Percentiles rank a stretch among this genome's conserved stretches.
Evolutionary conservation across 2,329 filamentous ascomycete genomes (phyloP).

Genomic region (Exophiala bonariae): DNA sequence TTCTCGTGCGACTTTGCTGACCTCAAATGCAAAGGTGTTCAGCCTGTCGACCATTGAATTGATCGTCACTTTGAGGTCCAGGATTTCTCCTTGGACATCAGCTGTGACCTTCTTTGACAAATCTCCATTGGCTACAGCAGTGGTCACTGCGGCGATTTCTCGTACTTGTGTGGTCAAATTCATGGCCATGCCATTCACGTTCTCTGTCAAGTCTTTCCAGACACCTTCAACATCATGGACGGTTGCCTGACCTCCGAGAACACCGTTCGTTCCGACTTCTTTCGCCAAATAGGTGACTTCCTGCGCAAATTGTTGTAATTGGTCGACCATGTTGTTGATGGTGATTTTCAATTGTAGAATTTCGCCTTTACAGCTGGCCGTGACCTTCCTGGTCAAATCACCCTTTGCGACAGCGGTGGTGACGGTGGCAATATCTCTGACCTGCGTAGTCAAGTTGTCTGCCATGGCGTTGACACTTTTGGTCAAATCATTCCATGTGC

Average conservation of each 20-base stretch:
- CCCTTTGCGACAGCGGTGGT: conserved; percentile 72
- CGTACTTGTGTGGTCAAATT: conserved; percentile 96
- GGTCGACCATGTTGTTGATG: conserved; percentile 99
- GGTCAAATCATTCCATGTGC: conserved; percentile 86
- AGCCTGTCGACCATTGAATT: conserved; percentile 68
- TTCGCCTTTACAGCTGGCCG: conserved; percentile 87
- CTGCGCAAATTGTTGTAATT: conserved; percentile 91
- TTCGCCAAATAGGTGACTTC: conserved; percentile 96
- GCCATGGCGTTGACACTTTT: conserved; percentile 88
- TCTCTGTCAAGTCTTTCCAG: conserved; percentile 92
- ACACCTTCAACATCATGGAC: conserved; percentile 96
- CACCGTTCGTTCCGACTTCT: conserved; percentile 94
- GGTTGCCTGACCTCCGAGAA: conserved; percentile 89
- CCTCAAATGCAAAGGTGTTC: conserved; percentile 64
- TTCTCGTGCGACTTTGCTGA: conserved; percentile 65
- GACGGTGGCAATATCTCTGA: conserved; percentile 87
- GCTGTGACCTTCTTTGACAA: conserved; percentile 95
- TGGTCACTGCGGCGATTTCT: conserved; percentile 95
- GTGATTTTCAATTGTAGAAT: conserved; percentile 94
- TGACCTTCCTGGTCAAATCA: conserved; percentile 94
- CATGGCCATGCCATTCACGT: conserved; percentile 98
- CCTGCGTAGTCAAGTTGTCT: conserved; percentile 81
- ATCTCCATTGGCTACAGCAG: conserved; percentile 90
- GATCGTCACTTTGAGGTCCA: conserved; percentile 89
- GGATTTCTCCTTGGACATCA: conserved; percentile 89